phyloP scores from a whole-genome alignment of 441 rosid species.

The Croton laevigatus region DNA sequence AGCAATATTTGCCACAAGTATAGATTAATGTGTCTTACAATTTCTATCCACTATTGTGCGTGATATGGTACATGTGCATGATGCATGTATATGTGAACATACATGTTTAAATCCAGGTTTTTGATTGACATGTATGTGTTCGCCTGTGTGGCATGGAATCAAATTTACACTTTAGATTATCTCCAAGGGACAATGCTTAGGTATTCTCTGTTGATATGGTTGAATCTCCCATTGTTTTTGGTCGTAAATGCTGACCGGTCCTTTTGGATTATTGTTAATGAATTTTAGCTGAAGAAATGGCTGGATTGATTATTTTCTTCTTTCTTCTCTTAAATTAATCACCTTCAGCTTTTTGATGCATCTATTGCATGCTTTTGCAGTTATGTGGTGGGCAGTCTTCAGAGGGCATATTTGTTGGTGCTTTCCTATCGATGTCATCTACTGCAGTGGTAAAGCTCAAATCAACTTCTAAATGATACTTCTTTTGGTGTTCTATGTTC shows the following conservation, averaged over 20 bases:
- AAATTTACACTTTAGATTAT: neutral
- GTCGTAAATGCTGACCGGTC: neutral
- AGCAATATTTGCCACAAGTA: neutral
- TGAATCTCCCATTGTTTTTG: neutral
- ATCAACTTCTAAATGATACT: neutral
- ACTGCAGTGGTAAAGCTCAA: slow-evolving; percentile 78
- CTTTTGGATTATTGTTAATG: neutral
- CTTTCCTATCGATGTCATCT: slow-evolving; percentile 90
- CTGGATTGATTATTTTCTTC: neutral
- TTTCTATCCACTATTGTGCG: neutral
- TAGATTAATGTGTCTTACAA: neutral
- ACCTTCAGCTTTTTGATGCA: slow-evolving; percentile 25
- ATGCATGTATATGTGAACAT: neutral
- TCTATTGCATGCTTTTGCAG: slow-evolving; percentile 42
- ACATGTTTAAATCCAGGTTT: neutral
- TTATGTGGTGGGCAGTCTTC: slow-evolving; percentile 92
- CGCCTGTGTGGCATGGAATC: neutral
- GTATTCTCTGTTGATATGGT: neutral
- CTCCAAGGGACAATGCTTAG: neutral
- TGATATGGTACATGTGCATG: neutral
- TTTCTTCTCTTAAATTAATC: slow-evolving; percentile 5
- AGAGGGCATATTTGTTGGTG: slow-evolving; percentile 90
- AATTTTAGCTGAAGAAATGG: neutral
- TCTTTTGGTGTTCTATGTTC: neutral
- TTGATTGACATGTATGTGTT: neutral